Evolutionary conservation across 306 rosid genomes (phyloP), one percentile per base, ranked within the genome.

Genomic region (Mimosa pudica): DNA sequence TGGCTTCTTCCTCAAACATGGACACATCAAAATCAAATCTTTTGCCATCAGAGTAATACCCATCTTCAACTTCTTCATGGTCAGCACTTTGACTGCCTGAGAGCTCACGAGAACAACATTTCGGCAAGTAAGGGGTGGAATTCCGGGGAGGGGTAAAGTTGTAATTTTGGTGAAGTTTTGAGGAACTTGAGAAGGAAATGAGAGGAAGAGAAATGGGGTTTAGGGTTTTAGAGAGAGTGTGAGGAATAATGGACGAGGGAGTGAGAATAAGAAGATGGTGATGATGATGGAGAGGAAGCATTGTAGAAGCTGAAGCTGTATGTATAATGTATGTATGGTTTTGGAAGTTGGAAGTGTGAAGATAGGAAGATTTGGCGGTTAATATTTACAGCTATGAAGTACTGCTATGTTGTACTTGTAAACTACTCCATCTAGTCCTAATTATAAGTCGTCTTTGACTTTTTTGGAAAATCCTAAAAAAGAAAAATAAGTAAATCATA

Each of bases 1-100:
- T 81, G 1, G 98, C 98, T 84, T 91, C 93, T 80, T 84, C 78
- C 82, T 92, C 97, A 13, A 95, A 88, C 6, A 85, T 85, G 20
- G 67, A 51, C 77, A 84, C 84, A 52, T 95, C 93, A 44, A 87
- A 46, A 7, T 70, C 89, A 20, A 47, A 62, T 6, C 70, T 74
- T 13, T 79, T 81, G 41, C 70, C 79, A 70, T 82, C 92, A 7
- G 77, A 69, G 52, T 82, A 85, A 20, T 87, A 82, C 48, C 5
- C 51, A 20, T 77, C 73, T 20, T 18, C 81, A 24, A 69, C 74
- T 0, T 52, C 52, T 16, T 76, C 79, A 16, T 55, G 71, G n/a
- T 52, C 77, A 36, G 54, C 73, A 5, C 64, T 67, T 69, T 73
- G 75, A 7, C 64, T 67, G 74, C 75, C 83, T 4, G 89, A 78